These are phyloP conservation scores for Dendrocalamus latiflorus DNA, from an alignment of 202 grass and related monocot genomes.

Conservation along the genomic window DNA sequence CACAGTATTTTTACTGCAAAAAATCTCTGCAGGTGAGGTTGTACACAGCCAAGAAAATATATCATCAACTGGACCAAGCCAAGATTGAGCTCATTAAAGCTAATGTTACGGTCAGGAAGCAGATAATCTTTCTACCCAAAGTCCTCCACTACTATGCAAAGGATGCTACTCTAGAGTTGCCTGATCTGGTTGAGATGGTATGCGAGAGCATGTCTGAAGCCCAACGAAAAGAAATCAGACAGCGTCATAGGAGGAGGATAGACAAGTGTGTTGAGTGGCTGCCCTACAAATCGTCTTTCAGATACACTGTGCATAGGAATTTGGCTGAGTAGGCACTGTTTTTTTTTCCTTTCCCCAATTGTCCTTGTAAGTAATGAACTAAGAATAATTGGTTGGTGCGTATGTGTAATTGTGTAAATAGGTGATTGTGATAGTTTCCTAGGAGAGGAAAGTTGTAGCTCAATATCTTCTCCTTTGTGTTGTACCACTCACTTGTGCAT, in stretches of 20 bases:
- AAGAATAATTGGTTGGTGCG: background rate
- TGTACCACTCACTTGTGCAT: background rate
- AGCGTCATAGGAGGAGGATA: constrained; percentile 51
- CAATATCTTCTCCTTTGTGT: background rate
- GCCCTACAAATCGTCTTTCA: constrained; percentile 69
- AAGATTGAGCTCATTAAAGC: constrained; percentile 24
- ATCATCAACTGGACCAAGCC: constrained; percentile 65
- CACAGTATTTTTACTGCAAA: background rate
- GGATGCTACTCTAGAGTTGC: constrained; percentile 61
- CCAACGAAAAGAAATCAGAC: constrained; percentile 50
- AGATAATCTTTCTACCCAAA: constrained; percentile 72
- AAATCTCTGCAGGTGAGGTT: constrained; percentile 60
- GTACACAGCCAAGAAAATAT: constrained; percentile 66
- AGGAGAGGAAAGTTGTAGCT: background rate
- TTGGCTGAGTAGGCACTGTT: constrained; percentile 41
- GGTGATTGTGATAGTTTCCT: background rate
- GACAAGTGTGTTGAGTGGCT: constrained; percentile 76
- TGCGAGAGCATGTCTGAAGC: constrained; percentile 68
- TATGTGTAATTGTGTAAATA: constrained; percentile 15
- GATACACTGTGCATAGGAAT: constrained; percentile 71
- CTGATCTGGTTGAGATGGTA: constrained; percentile 59
- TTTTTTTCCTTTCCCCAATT: constrained; percentile 1
- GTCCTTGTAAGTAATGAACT: constrained; percentile 27
- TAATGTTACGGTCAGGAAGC: constrained; percentile 34
- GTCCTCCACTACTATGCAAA: constrained; percentile 74